These are phyloP conservation scores for Tetrapisispora phaffii DNA, from an alignment of 805 yeast genomes.

Conservation along the genomic window DNA sequence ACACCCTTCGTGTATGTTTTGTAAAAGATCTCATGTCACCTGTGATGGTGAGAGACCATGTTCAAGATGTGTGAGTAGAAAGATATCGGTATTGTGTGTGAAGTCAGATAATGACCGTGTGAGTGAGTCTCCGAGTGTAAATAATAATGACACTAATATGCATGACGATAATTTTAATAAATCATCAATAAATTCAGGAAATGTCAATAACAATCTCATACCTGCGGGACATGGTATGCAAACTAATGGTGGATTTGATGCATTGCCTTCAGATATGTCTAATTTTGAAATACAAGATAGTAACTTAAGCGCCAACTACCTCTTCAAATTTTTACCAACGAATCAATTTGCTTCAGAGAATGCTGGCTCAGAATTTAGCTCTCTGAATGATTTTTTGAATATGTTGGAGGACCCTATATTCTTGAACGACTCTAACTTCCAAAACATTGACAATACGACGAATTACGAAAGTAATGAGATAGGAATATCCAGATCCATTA, in stretches of 20 bases:
- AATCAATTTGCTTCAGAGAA: constrained; percentile 81
- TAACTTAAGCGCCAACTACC: neutral
- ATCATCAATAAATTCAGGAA: neutral
- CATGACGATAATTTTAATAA: neutral
- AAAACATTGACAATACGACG: constrained; percentile 53
- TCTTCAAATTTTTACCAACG: neutral
- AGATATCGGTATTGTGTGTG: constrained; percentile 79
- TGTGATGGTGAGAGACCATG: constrained; percentile 67
- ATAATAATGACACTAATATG: neutral
- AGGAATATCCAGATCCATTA: neutral
- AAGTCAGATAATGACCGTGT: constrained; percentile 36
- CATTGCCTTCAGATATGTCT: neutral
- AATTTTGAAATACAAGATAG: neutral
- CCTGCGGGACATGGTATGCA: neutral
- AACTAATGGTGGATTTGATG: neutral
- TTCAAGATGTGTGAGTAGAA: constrained; percentile 76
- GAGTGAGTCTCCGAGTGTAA: constrained; percentile 6
- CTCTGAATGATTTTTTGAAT: constrained; percentile 77
- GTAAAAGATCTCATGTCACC: constrained; percentile 88
- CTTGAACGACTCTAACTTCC: constrained; percentile 5
- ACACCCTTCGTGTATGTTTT: constrained; percentile 67
- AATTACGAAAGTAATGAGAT: neutral
- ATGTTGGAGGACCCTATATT: constrained; percentile 76
- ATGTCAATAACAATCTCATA: neutral
- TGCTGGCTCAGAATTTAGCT: constrained; percentile 86